These are phyloP conservation scores for Colletotrichum chlorophyti DNA, from an alignment of 2,329 filamentous ascomycete genomes.

Conservation along the genomic window DNA sequence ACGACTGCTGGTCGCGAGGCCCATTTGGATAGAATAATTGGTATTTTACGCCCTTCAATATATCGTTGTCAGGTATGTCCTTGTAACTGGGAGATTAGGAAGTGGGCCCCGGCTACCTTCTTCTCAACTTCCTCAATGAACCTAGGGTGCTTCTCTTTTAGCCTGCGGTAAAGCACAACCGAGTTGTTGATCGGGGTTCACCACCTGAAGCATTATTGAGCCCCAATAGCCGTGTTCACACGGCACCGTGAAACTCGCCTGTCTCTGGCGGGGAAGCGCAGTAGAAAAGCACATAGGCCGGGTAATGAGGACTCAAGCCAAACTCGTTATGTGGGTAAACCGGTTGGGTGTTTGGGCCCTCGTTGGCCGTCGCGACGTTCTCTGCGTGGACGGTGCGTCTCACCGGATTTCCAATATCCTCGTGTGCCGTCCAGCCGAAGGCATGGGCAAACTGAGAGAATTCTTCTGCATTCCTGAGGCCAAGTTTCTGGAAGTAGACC, in stretches of 20 bases:
- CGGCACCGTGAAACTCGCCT: conserved; percentile 14
- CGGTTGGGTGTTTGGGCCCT: conserved; percentile 33
- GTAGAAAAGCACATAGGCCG: conserved; percentile 36
- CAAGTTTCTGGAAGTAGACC: conserved; percentile 34
- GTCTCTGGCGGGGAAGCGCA: conserved; percentile 32
- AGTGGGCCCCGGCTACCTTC: too few species aligned
- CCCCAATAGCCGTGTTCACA: not conserved
- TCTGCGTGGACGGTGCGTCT: conserved; percentile 33
- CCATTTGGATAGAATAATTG: conserved; percentile 34
- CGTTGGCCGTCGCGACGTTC: conserved; percentile 37
- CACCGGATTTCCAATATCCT: conserved; percentile 36
- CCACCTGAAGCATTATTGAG: conserved; percentile 22
- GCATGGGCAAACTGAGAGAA: conserved; percentile 35
- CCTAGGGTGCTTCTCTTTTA: conserved; percentile 31
- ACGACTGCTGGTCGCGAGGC: conserved; percentile 30
- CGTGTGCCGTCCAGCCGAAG: conserved; percentile 34
- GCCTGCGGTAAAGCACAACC: conserved; percentile 30
- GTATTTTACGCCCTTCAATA: conserved; percentile 32
- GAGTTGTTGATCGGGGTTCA: conserved; percentile 36
- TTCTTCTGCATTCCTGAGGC: conserved; percentile 30
- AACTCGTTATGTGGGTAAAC: conserved; percentile 37
- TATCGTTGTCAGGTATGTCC: too few species aligned
- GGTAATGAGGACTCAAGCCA: conserved; percentile 34
- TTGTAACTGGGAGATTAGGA: too few species aligned
- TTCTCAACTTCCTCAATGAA: conserved; percentile 32